phyloP scores from a whole-genome alignment of 768 basidiomycete species.

The Pleurotus djamor region DNA sequence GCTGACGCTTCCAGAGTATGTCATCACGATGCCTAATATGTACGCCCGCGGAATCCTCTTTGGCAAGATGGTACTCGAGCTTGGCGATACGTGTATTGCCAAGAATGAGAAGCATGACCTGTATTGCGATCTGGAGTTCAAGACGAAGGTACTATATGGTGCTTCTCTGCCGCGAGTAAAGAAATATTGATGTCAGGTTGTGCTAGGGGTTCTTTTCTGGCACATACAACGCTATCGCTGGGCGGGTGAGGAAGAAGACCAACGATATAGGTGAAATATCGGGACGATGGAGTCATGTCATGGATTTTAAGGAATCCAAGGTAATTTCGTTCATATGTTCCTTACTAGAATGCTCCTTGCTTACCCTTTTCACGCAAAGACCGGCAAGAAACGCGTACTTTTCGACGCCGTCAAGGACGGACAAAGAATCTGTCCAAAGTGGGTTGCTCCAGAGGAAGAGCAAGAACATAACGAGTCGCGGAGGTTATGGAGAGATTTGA shows the following conservation, averaged over 20 bases:
- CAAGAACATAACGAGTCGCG: slow-evolving; percentile 93
- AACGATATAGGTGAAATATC: slow-evolving; percentile 80
- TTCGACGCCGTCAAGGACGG: slow-evolving; percentile 86
- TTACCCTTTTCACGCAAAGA: slow-evolving; percentile 34
- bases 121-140: slow-evolving; percentile 89
- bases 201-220: slow-evolving; percentile 93
- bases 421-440: slow-evolving; percentile 73
- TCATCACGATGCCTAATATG: slow-evolving; percentile 98
- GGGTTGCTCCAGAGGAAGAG: slow-evolving; percentile 79
- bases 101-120: slow-evolving; percentile 78
- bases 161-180: neutral
- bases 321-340: slow-evolving; percentile 45
- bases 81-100: slow-evolving; percentile 87
- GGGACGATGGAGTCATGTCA: slow-evolving; percentile 88
- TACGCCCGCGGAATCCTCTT: slow-evolving; percentile 87
- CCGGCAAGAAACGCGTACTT: slow-evolving; percentile 66
- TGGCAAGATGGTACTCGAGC: slow-evolving; percentile 94
- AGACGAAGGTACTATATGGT: slow-evolving; percentile 75
- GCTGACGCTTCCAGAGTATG: slow-evolving; percentile 54
- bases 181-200: neutral
- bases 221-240: slow-evolving; percentile 88
- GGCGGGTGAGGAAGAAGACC: slow-evolving; percentile 66
- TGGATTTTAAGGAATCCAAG: slow-evolving; percentile 69
- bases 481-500: slow-evolving; percentile 84
- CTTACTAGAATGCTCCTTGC: neutral